phyloP scores from a whole-genome alignment of 352 stramenopile genomes.

The Globisporangium carolinianum region DNA sequence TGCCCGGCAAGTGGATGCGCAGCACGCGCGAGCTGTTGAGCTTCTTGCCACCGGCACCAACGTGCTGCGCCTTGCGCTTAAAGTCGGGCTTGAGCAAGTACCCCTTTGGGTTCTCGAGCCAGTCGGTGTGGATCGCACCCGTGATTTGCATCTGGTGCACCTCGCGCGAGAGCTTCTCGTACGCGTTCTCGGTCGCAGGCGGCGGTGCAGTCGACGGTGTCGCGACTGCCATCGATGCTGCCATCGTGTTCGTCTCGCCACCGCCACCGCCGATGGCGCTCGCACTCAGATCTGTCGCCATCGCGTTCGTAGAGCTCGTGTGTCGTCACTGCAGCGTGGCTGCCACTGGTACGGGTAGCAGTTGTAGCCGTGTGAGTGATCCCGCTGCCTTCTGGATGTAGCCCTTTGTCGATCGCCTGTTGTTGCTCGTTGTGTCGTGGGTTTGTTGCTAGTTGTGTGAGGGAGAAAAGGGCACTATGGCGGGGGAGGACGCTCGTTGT shows the following conservation, averaged over 20 bases:
- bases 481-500: too few species aligned
- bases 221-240: conserved; percentile 5
- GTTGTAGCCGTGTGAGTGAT: too few species aligned
- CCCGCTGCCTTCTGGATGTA: too few species aligned
- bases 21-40: conserved; percentile 74
- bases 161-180: conserved; percentile 87
- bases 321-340: not conserved
- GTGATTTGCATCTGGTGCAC: conserved; percentile 88
- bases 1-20: conserved; percentile 72
- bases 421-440: not conserved
- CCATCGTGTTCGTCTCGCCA: conserved; percentile 12
- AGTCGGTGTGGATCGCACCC: conserved; percentile 84
- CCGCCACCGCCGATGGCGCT: conserved; percentile 30
- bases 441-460: not conserved
- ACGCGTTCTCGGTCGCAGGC: conserved; percentile 63
- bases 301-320: conserved; percentile 1
- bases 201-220: conserved; percentile 19
- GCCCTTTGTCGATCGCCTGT: not conserved
- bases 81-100: conserved; percentile 87
- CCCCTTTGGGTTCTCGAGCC: conserved; percentile 86
- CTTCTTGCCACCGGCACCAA: conserved; percentile 81
- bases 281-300: conserved; percentile 47
- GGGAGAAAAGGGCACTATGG: too few species aligned
- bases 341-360: not conserved
- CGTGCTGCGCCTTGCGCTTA: conserved; percentile 81